Evolutionary conservation across 2,329 filamentous ascomycete genomes (phyloP).

Genomic region (Elsinoe arachidis): DNA sequence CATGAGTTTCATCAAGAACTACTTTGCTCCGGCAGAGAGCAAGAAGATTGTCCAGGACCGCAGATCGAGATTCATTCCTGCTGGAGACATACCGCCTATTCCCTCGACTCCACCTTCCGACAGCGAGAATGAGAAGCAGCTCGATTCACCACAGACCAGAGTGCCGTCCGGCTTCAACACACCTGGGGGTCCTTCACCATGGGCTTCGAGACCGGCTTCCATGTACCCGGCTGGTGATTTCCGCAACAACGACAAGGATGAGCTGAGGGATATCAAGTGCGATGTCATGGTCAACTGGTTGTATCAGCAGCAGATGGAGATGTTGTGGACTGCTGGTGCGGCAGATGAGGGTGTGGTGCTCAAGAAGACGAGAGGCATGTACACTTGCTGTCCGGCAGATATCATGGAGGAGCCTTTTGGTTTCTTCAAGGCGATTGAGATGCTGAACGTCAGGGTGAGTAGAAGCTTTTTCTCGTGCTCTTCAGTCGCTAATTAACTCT

Average conservation of each 20-base stretch:
- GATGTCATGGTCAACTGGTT: conserved; percentile 58
- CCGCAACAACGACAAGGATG: conserved; percentile 35
- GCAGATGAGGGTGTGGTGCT: conserved; percentile 48
- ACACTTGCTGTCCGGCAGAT: conserved; percentile 43
- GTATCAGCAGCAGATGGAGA: conserved; percentile 52
- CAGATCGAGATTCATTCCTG: conserved; percentile 8
- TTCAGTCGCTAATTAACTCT: conserved; percentile 6
- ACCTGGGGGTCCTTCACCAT: conserved; percentile 5
- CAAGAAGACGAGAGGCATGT: conserved; percentile 44
- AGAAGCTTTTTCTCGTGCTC: background rate
- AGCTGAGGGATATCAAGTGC: conserved; percentile 46
- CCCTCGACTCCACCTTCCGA: conserved; percentile 1
- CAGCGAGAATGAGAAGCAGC: conserved; percentile 11
- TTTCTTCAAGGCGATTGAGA: conserved; percentile 42
- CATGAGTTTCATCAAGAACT: conserved; percentile 17
- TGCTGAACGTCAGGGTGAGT: conserved; percentile 48
- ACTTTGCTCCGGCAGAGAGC: conserved; percentile 16
- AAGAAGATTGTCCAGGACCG: conserved; percentile 7
- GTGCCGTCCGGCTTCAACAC: conserved; percentile 1
- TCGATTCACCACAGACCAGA: conserved; percentile 8
- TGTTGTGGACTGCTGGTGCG: conserved; percentile 41
- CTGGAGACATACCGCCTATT: background rate
- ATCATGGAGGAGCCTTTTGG: conserved; percentile 38
- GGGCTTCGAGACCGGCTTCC: conserved; percentile 27
- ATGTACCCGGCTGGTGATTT: conserved; percentile 28